These are phyloP conservation scores for Vigna angularis DNA, from an alignment of 306 rosid species.

Conservation along the genomic window DNA sequence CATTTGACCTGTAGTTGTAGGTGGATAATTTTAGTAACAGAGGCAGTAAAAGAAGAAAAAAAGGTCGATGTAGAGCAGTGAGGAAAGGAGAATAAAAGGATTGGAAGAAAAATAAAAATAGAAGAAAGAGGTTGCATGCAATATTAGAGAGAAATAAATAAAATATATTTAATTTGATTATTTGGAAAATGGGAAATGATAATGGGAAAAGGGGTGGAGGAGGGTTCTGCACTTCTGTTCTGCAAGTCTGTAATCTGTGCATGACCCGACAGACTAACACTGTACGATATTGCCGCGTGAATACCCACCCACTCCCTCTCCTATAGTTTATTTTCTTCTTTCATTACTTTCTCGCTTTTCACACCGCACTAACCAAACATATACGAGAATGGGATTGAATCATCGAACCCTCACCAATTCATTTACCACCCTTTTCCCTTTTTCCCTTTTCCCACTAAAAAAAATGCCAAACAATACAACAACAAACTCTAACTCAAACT, in stretches of 20 bases:
- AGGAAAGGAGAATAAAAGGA: no score
- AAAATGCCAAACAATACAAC: not conserved
- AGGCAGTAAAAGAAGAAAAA: no score
- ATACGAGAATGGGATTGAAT: conserved; percentile 38
- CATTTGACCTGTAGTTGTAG: no score
- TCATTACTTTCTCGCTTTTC: conserved; percentile 47
- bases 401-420: not conserved
- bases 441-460: not conserved
- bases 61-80: no score
- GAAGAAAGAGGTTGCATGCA: no score
- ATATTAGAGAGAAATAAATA: no score
- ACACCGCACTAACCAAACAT: conserved; percentile 43
- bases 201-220: not conserved
- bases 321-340: conserved; percentile 34
- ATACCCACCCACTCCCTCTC: conserved; percentile 40
- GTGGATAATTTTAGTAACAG: no score
- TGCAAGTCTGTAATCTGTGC: conserved; percentile 50
- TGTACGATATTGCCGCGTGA: conserved; percentile 53
- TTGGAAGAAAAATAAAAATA: no score
- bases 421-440: not conserved
- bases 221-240: conserved; percentile 43
- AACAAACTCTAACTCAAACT: conserved; percentile 38
- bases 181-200: not conserved
- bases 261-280: conserved; percentile 45
- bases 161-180: no score